Evolutionary conservation across 257 asterid genomes (phyloP), one percentile per base, ranked within the genome.

Genomic region (Ligustrum vulgare): DNA sequence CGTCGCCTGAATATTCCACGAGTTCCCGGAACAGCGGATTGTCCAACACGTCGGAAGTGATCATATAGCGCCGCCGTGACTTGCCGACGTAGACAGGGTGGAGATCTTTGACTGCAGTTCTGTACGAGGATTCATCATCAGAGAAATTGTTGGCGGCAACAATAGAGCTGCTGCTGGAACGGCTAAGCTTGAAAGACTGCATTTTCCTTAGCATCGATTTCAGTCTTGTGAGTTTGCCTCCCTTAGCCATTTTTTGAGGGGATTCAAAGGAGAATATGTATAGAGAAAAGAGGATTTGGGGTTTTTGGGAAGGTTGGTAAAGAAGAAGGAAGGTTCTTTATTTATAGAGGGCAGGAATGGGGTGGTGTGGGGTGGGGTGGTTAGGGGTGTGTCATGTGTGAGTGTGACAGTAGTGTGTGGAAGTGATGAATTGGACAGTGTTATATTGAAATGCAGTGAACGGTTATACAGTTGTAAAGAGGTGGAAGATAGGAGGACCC

Each of bases 1-100:
- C 79, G 2, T 70, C 78, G 32, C 81, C 77, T 74, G 87, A 78
- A 58, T 84, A 80, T 32, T 84, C 89, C 43, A 85, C 85, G 49
- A 95, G 97, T 80, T 95, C 98, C 5, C 97, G 91, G 87, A 95
- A 87, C 11, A 95, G 86, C 0, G 98, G 99, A 72, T 95, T 89
- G n/a, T 89, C 92, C 78, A 90, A 78, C 31, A 93, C 92, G 58
- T 91, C 94, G 79, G 98, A 80, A 81, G 89, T 71, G 69, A 95
- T 78, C 36, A 93, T 87, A 73, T 95, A 95, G 7, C 94, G 89
- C 69, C 99, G 93, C 28, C 96, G 89, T 0, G 99, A 91, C 75
- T 95, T 95, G 0, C 99, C 99, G 31, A 95, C 99, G 84, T 84
- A 95, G 60, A 95, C 99, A 0, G 97, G 80, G 73, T 85, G 91